Evolutionary conservation across 345 rosid species (phyloP).

Genomic region (Camelina neglecta): DNA sequence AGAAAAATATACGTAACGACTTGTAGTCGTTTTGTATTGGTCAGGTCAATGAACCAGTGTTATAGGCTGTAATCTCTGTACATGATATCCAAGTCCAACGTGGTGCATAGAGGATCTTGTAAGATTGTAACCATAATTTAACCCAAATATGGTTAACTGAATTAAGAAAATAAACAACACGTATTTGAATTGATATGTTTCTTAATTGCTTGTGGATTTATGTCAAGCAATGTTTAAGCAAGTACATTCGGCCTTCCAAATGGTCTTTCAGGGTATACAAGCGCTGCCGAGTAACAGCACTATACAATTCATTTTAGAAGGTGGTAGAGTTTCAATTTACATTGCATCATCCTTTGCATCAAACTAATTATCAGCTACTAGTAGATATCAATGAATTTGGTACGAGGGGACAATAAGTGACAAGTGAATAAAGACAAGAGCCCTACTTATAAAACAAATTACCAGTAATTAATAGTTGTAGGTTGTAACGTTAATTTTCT

Average conservation of each 20-base stretch:
- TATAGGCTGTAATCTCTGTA: constrained; percentile 10
- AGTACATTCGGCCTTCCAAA: too few species aligned
- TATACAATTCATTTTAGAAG: neutral
- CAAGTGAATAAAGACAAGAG: constrained; percentile 27
- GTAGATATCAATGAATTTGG: constrained; percentile 8
- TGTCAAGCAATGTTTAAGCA: too few species aligned
- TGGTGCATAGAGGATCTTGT: constrained; percentile 11
- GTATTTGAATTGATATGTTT: neutral
- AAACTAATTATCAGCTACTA: neutral
- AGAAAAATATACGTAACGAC: neutral
- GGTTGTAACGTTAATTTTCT: neutral
- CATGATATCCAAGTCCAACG: neutral
- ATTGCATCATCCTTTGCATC: constrained; percentile 20
- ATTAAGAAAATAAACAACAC: neutral
- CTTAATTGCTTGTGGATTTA: too few species aligned
- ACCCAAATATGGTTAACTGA: neutral
- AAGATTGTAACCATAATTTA: constrained; percentile 13
- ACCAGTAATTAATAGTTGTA: neutral
- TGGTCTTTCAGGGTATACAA: too few species aligned
- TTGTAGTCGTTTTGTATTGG: constrained; percentile 22
- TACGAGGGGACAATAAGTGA: constrained; percentile 5
- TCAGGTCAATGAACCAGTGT: constrained; percentile 18
- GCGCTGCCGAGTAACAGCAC: too few species aligned
- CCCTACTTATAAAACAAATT: neutral
- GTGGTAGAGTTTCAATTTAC: constrained; percentile 11